These are phyloP conservation scores for Gautieria morchelliformis DNA, from an alignment of 768 basidiomycete species.

Conservation along the genomic window DNA sequence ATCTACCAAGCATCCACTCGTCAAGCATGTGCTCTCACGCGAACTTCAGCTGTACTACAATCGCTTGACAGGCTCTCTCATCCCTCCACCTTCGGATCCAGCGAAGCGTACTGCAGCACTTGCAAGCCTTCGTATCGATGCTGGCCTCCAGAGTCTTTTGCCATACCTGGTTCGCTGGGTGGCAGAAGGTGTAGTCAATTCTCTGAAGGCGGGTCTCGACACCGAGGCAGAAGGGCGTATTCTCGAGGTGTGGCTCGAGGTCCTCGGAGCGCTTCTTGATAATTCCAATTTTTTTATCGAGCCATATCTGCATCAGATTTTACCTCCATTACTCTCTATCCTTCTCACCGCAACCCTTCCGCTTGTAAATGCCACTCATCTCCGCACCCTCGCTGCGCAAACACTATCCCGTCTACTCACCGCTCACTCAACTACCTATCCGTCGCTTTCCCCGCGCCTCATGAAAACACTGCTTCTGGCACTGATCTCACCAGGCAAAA, in stretches of 20 bases:
- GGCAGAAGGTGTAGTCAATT: slow-evolving; percentile 72
- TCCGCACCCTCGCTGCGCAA: slow-evolving; percentile 76
- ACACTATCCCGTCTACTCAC: slow-evolving; percentile 75
- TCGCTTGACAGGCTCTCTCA: slow-evolving; percentile 74
- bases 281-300: slow-evolving; percentile 89
- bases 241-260: slow-evolving; percentile 77
- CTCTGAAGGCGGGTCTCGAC: slow-evolving; percentile 39
- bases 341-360: slow-evolving; percentile 84
- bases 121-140: slow-evolving; percentile 80
- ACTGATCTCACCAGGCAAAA: slow-evolving; percentile 62
- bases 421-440: slow-evolving; percentile 82
- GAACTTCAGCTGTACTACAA: slow-evolving; percentile 94
- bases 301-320: slow-evolving; percentile 93
- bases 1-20: slow-evolving; percentile 62
- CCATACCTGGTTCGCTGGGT: slow-evolving; percentile 96
- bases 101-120: slow-evolving; percentile 82
- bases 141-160: slow-evolving; percentile 82
- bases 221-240: slow-evolving; percentile 58
- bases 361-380: slow-evolving; percentile 52
- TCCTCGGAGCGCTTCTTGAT: slow-evolving; percentile 73
- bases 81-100: slow-evolving; percentile 59
- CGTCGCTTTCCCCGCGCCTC: slow-evolving; percentile 76
- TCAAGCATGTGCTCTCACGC: slow-evolving; percentile 86
- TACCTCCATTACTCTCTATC: slow-evolving; percentile 86
- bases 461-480: slow-evolving; percentile 91